Conservation (phyloP, 257 asterid species). For the Solanum piurae region DNA sequence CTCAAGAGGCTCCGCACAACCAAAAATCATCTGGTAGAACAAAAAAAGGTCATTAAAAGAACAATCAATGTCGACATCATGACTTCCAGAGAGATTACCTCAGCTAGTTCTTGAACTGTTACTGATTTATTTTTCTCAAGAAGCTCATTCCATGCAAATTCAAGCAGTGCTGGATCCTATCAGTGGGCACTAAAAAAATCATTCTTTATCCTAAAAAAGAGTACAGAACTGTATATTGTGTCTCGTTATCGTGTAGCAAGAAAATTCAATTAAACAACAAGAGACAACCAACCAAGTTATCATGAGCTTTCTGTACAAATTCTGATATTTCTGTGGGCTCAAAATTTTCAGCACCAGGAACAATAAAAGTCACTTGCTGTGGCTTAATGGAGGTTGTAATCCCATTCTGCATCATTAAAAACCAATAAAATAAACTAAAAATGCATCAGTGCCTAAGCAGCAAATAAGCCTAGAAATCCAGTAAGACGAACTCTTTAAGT, state of each 20-base stretch:
- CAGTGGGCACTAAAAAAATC: not conserved
- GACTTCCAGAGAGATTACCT: slow-evolving; percentile 37
- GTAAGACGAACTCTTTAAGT: not conserved
- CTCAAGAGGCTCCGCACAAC: slow-evolving; percentile 89
- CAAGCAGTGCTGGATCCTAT: slow-evolving; percentile 85
- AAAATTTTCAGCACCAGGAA: slow-evolving; percentile 74
- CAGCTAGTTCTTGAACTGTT: slow-evolving; percentile 80
- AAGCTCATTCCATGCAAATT: slow-evolving; percentile 97
- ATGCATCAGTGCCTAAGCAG: not conserved
- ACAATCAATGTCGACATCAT: slow-evolving; percentile 9
- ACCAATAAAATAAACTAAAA: not conserved
- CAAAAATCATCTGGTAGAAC: slow-evolving; percentile 86
- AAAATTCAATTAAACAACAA: slow-evolving; percentile 1
- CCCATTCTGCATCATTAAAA: slow-evolving; percentile 60
- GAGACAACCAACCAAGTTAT: slow-evolving; percentile 53
- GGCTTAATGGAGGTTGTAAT: slow-evolving; percentile 74
- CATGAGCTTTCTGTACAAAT: slow-evolving; percentile 68
- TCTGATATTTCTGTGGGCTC: slow-evolving; percentile 62
- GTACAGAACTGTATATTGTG: not conserved
- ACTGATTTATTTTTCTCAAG: slow-evolving; percentile 63
- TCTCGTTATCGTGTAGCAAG: slow-evolving; percentile 1
- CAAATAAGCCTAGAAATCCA: slow-evolving; percentile 5
- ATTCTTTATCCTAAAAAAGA: not conserved
- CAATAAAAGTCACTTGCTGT: slow-evolving; percentile 81
- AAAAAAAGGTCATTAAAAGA: slow-evolving; percentile 31